Base-by-base conservation (phyloP, 306 rosid species). In the Carpinus fangiana region DNA sequence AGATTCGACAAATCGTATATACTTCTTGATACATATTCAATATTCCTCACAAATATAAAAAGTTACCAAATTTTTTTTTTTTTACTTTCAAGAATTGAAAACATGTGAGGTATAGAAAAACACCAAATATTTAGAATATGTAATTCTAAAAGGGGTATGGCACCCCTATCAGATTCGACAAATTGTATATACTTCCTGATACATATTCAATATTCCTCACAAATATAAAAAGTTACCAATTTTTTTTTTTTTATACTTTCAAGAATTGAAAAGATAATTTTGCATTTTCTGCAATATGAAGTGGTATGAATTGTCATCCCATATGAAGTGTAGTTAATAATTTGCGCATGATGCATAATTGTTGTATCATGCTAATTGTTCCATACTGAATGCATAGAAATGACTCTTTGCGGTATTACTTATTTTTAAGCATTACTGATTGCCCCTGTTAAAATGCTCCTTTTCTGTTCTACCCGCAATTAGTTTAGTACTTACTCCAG, bases 401-500 rank as follows among this genome's bases (percentile, higher is more conserved):
- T 31, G 79, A 55, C 78, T 62, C 14, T 57, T 68, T 74, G 60
- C 34, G 70, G 57, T 51, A 70, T 26, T 68, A 36, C 68, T 31
- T 70, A 48, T 41, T 57, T 46, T 11, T 10, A 70, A 41, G n/a
- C 75, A 62, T 16, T 71, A 41, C 48, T 72, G 57, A 56, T 82
- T 71, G 23, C n/a, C 23, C 76, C 52, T 38, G 48, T 66, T 41
- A 41, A 66, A 38, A 36, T 18, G 28, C 1, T 66, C 76, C 26
- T 79, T n/a, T 45, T 61, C 23, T 70, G 8, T 26, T 34, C 7
- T 73, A 64, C 80, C 71, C 36, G 52, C 23, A n/a, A 72, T 52
- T 62, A 41, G 55, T 69, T 79, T 67, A 54, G 79, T 59, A 77
- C 87, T 89, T 75, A 82, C 75, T 74, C 77, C 12, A 68, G 75